Evolutionary conservation across 768 basidiomycete species (phyloP).

Genomic region (Phaeolepiota aurea): DNA sequence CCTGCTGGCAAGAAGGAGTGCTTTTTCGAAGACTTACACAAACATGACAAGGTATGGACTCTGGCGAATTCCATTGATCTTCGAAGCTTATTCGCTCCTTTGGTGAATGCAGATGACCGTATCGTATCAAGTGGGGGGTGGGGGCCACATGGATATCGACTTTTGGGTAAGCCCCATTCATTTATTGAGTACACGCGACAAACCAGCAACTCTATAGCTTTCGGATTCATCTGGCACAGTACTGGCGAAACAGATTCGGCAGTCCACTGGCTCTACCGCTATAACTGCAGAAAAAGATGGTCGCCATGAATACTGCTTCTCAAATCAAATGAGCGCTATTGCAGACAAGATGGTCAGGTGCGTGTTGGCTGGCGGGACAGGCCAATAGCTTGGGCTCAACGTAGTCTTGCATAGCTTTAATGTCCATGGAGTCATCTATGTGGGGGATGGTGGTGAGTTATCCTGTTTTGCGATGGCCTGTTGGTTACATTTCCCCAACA

Average conservation of each 20-base stretch:
- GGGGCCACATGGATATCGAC: slow-evolving; percentile 95
- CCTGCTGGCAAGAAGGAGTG: slow-evolving; percentile 82
- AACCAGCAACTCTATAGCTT: slow-evolving; percentile 51
- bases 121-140: slow-evolving; percentile 97
- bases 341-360: slow-evolving; percentile 94
- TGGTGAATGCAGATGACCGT: slow-evolving; percentile 80
- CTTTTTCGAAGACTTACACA: slow-evolving; percentile 92
- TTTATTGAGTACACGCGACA: background rate
- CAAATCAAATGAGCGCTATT: slow-evolving; percentile 96
- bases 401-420: slow-evolving; percentile 62
- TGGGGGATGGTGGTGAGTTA: slow-evolving; percentile 78
- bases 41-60: slow-evolving; percentile 70
- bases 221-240: slow-evolving; percentile 63
- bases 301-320: slow-evolving; percentile 93
- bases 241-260: slow-evolving; percentile 73
- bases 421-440: slow-evolving; percentile 94
- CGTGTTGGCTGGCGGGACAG: background rate
- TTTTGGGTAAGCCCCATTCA: slow-evolving; percentile 75
- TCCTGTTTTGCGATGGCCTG: background rate
- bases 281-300: slow-evolving; percentile 87
- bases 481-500: slow-evolving; percentile 11
- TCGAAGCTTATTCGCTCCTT: slow-evolving; percentile 4
- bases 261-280: slow-evolving; percentile 83
- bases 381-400: background rate
- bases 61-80: background rate